These are phyloP conservation scores for Apiotrichum laibachii DNA, from an alignment of 1,284 basidiomycete genomes.

Conservation along the genomic window DNA sequence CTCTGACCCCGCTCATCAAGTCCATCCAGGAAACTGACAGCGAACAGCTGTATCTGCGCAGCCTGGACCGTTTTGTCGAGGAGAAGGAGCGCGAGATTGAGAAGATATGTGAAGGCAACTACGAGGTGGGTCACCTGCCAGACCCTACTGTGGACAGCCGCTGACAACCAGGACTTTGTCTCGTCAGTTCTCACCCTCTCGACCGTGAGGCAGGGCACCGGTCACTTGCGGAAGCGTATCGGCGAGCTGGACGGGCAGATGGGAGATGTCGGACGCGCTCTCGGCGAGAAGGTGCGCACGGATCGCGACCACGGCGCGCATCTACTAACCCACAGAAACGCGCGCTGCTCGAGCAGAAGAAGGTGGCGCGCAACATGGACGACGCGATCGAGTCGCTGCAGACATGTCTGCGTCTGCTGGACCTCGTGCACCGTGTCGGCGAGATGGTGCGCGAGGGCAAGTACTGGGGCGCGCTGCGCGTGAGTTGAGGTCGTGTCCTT, in stretches of 20 bases:
- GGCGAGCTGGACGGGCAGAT: constrained; percentile 60
- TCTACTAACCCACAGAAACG: constrained; percentile 59
- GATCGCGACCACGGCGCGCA: neutral
- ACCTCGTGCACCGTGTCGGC: constrained; percentile 89
- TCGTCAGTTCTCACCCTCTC: constrained; percentile 92
- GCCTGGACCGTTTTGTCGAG: constrained; percentile 79
- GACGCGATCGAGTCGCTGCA: constrained; percentile 94
- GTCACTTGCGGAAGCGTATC: constrained; percentile 56
- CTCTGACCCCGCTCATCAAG: constrained; percentile 86
- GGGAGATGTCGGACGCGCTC: constrained; percentile 67
- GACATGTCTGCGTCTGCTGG: constrained; percentile 84
- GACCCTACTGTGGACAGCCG: neutral
- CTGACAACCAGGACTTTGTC: constrained; percentile 70
- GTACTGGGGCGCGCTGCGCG: constrained; percentile 94
- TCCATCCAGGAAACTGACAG: constrained; percentile 86
- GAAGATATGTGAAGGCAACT: constrained; percentile 90
- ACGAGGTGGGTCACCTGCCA: constrained; percentile 58
- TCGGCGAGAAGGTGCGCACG: constrained; percentile 69
- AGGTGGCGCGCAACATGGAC: constrained; percentile 88
- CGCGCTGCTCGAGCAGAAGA: constrained; percentile 79
- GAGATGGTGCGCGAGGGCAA: constrained; percentile 88
- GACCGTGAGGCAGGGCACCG: constrained; percentile 75
- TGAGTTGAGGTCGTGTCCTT: constrained; percentile 54
- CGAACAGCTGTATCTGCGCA: constrained; percentile 86
- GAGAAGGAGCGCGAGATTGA: constrained; percentile 96